A percentile compares a stretch with the other conserved stretches of the same genome.
Conservation (phyloP, 2,329 filamentous ascomycete species). For the Penicillium occitanis region DNA sequence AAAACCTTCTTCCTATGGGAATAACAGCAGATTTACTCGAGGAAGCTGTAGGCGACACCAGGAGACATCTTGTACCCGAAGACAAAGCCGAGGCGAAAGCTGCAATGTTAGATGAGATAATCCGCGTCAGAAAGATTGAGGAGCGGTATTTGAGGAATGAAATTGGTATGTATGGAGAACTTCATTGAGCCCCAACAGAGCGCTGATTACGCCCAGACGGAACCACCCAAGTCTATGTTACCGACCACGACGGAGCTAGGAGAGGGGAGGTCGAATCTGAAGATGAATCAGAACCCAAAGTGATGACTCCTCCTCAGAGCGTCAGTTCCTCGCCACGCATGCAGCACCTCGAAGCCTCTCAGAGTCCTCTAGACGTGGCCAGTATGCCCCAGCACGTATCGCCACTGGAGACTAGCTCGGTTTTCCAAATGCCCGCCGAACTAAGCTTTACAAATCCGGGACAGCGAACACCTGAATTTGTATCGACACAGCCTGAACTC, state of each 20-base stretch:
- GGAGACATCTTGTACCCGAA: slow-evolving; percentile 38
- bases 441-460: slow-evolving; percentile 31
- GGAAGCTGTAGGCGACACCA: slow-evolving; percentile 42
- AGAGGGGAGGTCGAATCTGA: slow-evolving; percentile 33
- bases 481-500: slow-evolving; percentile 23
- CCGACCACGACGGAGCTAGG: slow-evolving; percentile 37
- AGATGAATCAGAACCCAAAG: slow-evolving; percentile 29
- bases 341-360: slow-evolving; percentile 26
- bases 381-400: slow-evolving; percentile 24
- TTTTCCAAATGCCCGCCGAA: slow-evolving; percentile 34
- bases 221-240: slow-evolving; percentile 39
- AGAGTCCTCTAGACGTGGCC: slow-evolving; percentile 27
- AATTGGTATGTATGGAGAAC: slow-evolving; percentile 36
- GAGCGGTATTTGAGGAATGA: slow-evolving; percentile 44
- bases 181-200: neutral
- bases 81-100: slow-evolving; percentile 28
- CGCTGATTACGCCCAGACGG: slow-evolving; percentile 28
- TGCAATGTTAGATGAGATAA: slow-evolving; percentile 43
- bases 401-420: slow-evolving; percentile 26
- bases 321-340: neutral
- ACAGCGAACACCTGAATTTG: slow-evolving; percentile 27
- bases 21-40: slow-evolving; percentile 42
- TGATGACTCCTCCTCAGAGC: slow-evolving; percentile 13
- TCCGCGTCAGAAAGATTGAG: slow-evolving; percentile 41
- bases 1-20: slow-evolving; percentile 36